Percentiles rank a stretch among this genome's conserved stretches.
Evolutionary conservation across 805 yeast species (phyloP).

Genomic region (Candida tallmaniae): DNA sequence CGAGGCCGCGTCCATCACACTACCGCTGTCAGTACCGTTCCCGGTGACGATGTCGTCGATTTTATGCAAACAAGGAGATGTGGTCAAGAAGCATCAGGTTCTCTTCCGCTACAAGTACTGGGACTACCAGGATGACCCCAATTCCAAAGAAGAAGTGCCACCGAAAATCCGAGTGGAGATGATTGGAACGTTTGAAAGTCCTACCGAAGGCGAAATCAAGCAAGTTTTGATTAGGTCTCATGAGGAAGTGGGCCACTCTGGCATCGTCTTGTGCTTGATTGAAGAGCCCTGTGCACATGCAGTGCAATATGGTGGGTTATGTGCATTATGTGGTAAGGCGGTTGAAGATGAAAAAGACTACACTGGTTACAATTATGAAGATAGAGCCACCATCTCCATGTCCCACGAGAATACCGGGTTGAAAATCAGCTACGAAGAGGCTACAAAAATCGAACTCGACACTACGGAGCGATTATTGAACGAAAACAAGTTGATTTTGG

Average conservation of each 20-base stretch:
- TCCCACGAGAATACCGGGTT: slow-evolving; percentile 83
- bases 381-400: slow-evolving; percentile 82
- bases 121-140: slow-evolving; percentile 57
- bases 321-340: slow-evolving; percentile 87
- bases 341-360: slow-evolving; percentile 70
- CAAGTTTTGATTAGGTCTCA: slow-evolving; percentile 49
- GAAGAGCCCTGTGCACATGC: slow-evolving; percentile 87
- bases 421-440: slow-evolving; percentile 81
- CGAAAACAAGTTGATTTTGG: slow-evolving; percentile 73
- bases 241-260: slow-evolving; percentile 53
- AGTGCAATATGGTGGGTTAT: slow-evolving; percentile 90
- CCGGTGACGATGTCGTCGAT: slow-evolving; percentile 63
- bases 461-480: slow-evolving; percentile 57
- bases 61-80: slow-evolving; percentile 40
- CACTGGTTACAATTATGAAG: slow-evolving; percentile 60
- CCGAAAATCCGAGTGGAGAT: slow-evolving; percentile 57
- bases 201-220: slow-evolving; percentile 67
- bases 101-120: slow-evolving; percentile 61
- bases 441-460: slow-evolving; percentile 70
- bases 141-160: slow-evolving; percentile 37
- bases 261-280: slow-evolving; percentile 47
- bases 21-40: slow-evolving; percentile 62
- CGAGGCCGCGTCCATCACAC: slow-evolving; percentile 42
- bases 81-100: slow-evolving; percentile 48
- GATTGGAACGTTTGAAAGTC: slow-evolving; percentile 77